A percentile compares a stretch with the other conserved stretches of the same genome.
Conservation (phyloP, 2,329 filamentous ascomycete genomes). For the Pestalotiopsis sp. region DNA sequence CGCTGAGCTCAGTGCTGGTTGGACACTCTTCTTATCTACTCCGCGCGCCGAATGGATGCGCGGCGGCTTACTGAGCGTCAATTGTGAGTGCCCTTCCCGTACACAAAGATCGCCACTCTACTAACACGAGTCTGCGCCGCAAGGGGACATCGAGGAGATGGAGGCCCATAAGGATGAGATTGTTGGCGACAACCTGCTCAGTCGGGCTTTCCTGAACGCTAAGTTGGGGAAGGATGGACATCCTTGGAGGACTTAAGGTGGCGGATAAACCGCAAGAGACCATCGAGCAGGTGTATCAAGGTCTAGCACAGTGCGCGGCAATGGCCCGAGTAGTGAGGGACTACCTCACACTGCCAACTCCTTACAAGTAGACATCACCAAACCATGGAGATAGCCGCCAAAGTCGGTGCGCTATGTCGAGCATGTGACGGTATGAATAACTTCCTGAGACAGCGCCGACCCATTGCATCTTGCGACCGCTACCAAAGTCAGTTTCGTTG, state of each 20-base stretch:
- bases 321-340: not conserved
- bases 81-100: conserved; percentile 10
- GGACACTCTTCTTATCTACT: conserved; percentile 12
- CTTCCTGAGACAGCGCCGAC: no score
- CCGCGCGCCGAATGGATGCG: conserved; percentile 21
- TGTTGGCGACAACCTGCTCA: conserved; percentile 17
- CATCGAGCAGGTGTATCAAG: not conserved
- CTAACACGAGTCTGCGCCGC: conserved; percentile 14
- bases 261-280: not conserved
- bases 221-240: conserved; percentile 22
- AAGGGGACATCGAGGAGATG: conserved; percentile 24
- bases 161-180: conserved; percentile 23
- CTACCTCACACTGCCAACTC: not conserved
- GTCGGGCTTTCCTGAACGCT: conserved; percentile 20
- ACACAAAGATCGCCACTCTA: conserved; percentile 14
- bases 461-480: no score
- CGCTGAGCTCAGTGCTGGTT: conserved; percentile 8
- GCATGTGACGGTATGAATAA: no score
- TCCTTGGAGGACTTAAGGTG: conserved; percentile 16
- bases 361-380: not conserved
- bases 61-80: conserved; percentile 21
- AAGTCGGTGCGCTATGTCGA: no score
- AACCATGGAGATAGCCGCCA: no score
- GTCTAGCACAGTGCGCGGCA: not conserved
- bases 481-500: no score